These are phyloP conservation scores for Salix suchowensis DNA, from an alignment of 345 rosid species.

Conservation along the genomic window DNA sequence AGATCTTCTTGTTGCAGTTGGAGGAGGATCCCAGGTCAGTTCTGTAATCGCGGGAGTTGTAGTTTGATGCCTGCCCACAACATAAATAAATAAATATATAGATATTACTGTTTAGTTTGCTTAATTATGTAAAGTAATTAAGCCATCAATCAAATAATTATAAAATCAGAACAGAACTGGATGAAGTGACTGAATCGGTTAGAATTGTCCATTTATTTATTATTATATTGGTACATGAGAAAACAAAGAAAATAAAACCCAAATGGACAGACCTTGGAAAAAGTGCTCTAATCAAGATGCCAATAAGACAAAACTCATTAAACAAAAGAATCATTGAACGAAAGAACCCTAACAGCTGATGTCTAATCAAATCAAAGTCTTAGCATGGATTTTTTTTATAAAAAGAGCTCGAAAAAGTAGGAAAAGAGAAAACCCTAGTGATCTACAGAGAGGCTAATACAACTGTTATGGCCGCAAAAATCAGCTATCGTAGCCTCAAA, in stretches of 20 bases:
- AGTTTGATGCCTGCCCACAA: slow-evolving; percentile 38
- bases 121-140: neutral
- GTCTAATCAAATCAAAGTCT: slow-evolving; percentile 41
- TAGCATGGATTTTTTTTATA: neutral
- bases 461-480: slow-evolving; percentile 9
- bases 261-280: slow-evolving; percentile 13
- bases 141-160: neutral
- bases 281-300: slow-evolving; percentile 6
- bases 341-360: slow-evolving; percentile 33
- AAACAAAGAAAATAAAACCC: slow-evolving; percentile 21
- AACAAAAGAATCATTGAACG: slow-evolving; percentile 38
- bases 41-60: slow-evolving; percentile 40
- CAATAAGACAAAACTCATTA: slow-evolving; percentile 32
- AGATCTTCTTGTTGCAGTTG: slow-evolving; percentile 44
- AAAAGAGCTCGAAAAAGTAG: slow-evolving; percentile 15
- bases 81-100: neutral
- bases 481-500: slow-evolving; percentile 27
- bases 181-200: slow-evolving; percentile 50
- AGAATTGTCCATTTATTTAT: slow-evolving; percentile 11
- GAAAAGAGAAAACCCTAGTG: slow-evolving; percentile 6
- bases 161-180: slow-evolving; percentile 7
- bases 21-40: slow-evolving; percentile 63
- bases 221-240: neutral
- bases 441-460: slow-evolving; percentile 12
- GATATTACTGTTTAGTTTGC: neutral